Percentiles rank a stretch among this genome's conserved stretches.
phyloP scores from a whole-genome alignment of 192 early-diverging fungal species.

The Chytriomyces hyalinus region DNA sequence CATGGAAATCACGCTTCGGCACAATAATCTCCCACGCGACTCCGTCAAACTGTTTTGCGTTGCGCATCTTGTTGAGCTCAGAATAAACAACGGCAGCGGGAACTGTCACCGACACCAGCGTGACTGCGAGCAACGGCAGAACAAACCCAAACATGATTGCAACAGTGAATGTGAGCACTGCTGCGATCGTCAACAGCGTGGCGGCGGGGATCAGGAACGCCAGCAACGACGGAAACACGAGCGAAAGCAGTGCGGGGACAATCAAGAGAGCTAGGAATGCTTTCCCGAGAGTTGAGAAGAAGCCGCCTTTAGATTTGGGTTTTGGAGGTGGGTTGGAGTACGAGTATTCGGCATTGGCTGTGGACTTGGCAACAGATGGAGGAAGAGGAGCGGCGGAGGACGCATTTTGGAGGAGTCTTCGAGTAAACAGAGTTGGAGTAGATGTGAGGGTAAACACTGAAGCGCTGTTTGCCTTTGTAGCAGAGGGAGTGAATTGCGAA shows the following conservation, averaged over 20 bases:
- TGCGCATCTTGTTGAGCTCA: constrained; percentile 28
- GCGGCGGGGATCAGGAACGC: constrained; percentile 24
- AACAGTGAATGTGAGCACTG: background rate
- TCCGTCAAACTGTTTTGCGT: constrained; percentile 12
- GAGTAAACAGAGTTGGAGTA: background rate
- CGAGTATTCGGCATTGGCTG: constrained; percentile 1
- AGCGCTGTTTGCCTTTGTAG: too few relatives aligned
- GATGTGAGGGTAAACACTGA: too few relatives aligned
- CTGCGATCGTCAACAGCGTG: constrained; percentile 11
- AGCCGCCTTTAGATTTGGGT: background rate
- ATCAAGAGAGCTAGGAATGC: constrained; percentile 16
- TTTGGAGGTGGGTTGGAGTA: background rate
- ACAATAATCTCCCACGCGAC: constrained; percentile 23
- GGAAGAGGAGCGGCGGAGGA: constrained; percentile 2
- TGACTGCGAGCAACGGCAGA: constrained; percentile 6
- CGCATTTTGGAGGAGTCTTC: background rate
- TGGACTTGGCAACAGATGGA: background rate
- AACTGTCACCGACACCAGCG: background rate
- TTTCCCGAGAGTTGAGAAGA: constrained; percentile 27
- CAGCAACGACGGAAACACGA: constrained; percentile 18
- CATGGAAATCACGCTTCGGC: constrained; percentile 10
- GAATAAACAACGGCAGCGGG: constrained; percentile 13
- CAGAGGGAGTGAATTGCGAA: too few relatives aligned
- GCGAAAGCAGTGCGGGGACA: background rate
- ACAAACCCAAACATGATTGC: constrained; percentile 22